Base-by-base conservation (phyloP, 129 eudicot genomes). In the Flaveria bidentis region DNA sequence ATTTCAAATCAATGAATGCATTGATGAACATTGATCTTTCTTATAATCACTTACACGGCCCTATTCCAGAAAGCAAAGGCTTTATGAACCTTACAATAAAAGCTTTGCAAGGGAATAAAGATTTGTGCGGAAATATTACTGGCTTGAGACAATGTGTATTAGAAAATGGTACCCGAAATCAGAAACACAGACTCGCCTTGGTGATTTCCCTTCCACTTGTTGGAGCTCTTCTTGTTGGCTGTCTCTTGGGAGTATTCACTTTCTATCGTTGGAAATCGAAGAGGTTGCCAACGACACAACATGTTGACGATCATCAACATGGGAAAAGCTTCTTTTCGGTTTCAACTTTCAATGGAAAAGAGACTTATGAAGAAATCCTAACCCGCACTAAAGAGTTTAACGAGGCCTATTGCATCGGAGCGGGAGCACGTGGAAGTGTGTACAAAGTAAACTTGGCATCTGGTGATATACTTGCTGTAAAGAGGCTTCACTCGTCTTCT, bases 391-490 rank as follows among this genome's bases (percentile, higher is more conserved):
- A 76, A 10, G 70, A 62, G 22, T 81, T 81, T 52, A 78, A 76
- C 23, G 73, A 26, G n/a, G 75, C 58, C n/a, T 77, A 76, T 63
- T 71, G 82, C 78, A 82, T 82, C 1, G 85, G 85, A 16, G 50
- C 14, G 47, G 85, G 85, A 6, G 85, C 75, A 11, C 65, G 17
- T 42, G 85, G 82, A 76, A 76, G 81, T 3, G 82, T 82, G 9
- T 82, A 76, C 64, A 82, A 71, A 69, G 84, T 79, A 13, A 46
- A 33, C 42, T 42, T 75, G 66, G 28, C 64, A 36, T 71, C 65
- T 0, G 77, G 81, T 63, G 67, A 77, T 17, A 63, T 15, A 7
- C 42, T 76, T 16, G 78, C 85, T 1, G 53, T 71, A 9, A 76
- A 76, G 52, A 52, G 67, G 49, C 79, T 82, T 28, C 78, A 76